These are phyloP conservation scores for Neurospora tetraspora DNA, from an alignment of 495 filamentous ascomycete genomes.

Conservation along the genomic window DNA sequence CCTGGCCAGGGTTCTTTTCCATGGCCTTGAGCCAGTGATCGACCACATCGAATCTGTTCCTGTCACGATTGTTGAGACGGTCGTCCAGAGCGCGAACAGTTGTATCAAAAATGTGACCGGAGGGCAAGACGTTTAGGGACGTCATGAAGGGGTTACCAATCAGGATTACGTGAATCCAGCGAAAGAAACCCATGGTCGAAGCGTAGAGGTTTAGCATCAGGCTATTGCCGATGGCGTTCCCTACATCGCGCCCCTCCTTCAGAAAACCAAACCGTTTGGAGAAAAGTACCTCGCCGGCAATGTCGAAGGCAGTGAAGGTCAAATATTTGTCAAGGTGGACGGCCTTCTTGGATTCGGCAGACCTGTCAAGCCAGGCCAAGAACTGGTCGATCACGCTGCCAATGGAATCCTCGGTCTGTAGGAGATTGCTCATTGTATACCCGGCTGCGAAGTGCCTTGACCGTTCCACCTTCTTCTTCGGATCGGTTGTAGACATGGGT, in stretches of 20 bases:
- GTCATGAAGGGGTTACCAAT: slow-evolving; percentile 35
- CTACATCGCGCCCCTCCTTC: slow-evolving; percentile 28
- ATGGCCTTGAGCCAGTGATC: neutral
- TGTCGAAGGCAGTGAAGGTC: slow-evolving; percentile 30
- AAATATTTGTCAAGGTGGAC: slow-evolving; percentile 27
- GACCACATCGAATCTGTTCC: slow-evolving; percentile 1
- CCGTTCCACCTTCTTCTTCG: slow-evolving; percentile 23
- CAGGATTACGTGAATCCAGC: slow-evolving; percentile 23
- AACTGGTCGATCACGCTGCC: slow-evolving; percentile 27
- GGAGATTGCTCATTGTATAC: slow-evolving; percentile 31
- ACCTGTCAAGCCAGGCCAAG: slow-evolving; percentile 19
- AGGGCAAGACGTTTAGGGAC: slow-evolving; percentile 29
- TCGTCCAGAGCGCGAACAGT: slow-evolving; percentile 23
- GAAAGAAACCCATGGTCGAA: slow-evolving; percentile 30
- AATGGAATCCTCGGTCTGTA: slow-evolving; percentile 30
- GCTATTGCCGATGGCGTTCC: slow-evolving; percentile 21
- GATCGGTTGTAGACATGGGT: slow-evolving; percentile 34
- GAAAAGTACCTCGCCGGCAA: slow-evolving; percentile 24
- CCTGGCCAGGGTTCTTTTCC: neutral
- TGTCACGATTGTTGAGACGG: slow-evolving; percentile 25
- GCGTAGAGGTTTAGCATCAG: slow-evolving; percentile 11
- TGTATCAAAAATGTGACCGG: slow-evolving; percentile 34
- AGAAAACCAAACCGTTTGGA: slow-evolving; percentile 33
- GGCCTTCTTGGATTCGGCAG: slow-evolving; percentile 7
- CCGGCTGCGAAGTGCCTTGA: slow-evolving; percentile 26